Percentiles rank a stretch among this genome's conserved stretches.
Conservation (phyloP, 371 early-diverging fungal genomes). For the Lichtheimia ornata region DNA sequence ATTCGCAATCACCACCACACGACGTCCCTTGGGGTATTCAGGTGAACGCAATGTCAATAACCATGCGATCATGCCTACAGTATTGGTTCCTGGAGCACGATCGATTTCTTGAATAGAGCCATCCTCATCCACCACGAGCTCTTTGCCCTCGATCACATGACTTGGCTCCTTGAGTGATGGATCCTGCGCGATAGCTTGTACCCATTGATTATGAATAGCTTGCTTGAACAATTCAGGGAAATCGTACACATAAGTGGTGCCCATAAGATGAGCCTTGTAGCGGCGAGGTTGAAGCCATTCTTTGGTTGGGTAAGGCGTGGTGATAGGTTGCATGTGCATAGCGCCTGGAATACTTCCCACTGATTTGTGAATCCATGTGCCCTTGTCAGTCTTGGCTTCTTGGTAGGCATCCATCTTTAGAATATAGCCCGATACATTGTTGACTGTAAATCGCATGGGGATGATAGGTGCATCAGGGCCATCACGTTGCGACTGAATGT, state of each 20-base stretch:
- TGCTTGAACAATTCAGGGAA: conserved; percentile 95
- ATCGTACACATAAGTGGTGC: conserved; percentile 97
- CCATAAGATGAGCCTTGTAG: conserved; percentile 97
- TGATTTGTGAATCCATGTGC: conserved; percentile 75
- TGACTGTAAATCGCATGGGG: conserved; percentile 90
- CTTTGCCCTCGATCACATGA: conserved; percentile 75
- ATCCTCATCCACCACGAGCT: conserved; percentile 87
- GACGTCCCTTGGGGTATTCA: conserved; percentile 91
- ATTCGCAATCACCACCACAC: conserved; percentile 94
- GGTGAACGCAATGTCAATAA: conserved; percentile 88
- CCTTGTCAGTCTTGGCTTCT: conserved; percentile 78
- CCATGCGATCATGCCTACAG: conserved; percentile 97
- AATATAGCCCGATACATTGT: conserved; percentile 90
- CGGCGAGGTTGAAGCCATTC: conserved; percentile 96
- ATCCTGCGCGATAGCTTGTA: conserved; percentile 59
- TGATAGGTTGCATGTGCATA: conserved; percentile 82
- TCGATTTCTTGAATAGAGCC: conserved; percentile 78
- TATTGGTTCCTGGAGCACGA: conserved; percentile 90
- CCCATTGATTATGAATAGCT: conserved; percentile 76
- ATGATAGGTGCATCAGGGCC: conserved; percentile 65
- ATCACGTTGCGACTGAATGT: conserved; percentile 64
- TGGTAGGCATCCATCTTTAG: conserved; percentile 90
- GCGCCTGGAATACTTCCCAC: conserved; percentile 73
- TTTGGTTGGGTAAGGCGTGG: conserved; percentile 89
- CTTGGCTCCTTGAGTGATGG: conserved; percentile 63